Conservation (phyloP, 306 rosid species). For the Mucuna pruriens region DNA sequence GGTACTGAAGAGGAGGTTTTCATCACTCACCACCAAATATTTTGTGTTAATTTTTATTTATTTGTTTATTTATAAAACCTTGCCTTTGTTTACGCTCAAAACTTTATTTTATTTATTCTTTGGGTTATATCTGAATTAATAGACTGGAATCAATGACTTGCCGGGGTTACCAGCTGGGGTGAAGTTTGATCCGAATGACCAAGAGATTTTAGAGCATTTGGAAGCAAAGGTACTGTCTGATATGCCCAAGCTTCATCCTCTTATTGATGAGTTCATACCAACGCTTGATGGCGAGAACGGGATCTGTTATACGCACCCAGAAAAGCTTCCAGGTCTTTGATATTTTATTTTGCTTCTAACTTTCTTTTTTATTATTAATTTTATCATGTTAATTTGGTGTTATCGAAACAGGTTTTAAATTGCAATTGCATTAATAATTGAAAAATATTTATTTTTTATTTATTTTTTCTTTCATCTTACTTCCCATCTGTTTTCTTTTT, state of each 20-base stretch:
- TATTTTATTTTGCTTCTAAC: neutral
- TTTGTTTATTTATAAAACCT: neutral
- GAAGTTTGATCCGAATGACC: slow-evolving; percentile 86
- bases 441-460: too few species aligned
- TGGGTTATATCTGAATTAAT: neutral
- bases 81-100: neutral
- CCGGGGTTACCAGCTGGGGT: slow-evolving; percentile 83
- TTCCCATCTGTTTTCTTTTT: neutral
- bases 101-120: neutral
- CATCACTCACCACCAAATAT: neutral
- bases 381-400: neutral
- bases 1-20: slow-evolving; percentile 40
- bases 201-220: slow-evolving; percentile 77
- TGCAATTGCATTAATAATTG: too few species aligned
- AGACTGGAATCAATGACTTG: slow-evolving; percentile 69
- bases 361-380: neutral
- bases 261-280: slow-evolving; percentile 82
- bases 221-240: slow-evolving; percentile 70
- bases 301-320: slow-evolving; percentile 93
- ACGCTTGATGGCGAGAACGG: slow-evolving; percentile 85
- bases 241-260: slow-evolving; percentile 71
- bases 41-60: neutral
- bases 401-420: neutral
- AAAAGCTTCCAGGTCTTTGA: slow-evolving; percentile 73
- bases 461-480: too few species aligned